phyloP scores from a whole-genome alignment of 2,329 filamentous ascomycete species.

The Ophidiomyces ophidiicola region DNA sequence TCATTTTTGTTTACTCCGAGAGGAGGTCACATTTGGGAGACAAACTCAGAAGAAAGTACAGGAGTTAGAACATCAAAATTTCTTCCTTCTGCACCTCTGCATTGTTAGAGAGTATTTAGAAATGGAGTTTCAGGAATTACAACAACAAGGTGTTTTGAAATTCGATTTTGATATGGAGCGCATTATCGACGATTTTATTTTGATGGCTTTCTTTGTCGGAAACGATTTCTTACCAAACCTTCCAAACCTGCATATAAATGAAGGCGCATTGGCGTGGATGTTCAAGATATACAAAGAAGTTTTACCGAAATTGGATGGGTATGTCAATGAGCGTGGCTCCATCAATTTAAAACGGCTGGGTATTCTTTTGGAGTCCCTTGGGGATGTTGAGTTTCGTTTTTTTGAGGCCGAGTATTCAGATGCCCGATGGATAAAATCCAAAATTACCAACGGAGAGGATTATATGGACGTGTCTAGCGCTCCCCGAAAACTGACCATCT shows the following conservation, averaged over 20 bases:
- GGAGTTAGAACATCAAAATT: conserved; percentile 96
- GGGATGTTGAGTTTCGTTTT: conserved; percentile 78
- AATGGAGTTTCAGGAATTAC: conserved; percentile 87
- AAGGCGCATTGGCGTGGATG: conserved; percentile 92
- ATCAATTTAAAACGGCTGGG: conserved; percentile 76
- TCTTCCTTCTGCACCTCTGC: conserved; percentile 92
- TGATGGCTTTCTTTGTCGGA: conserved; percentile 98
- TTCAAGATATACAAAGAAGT: conserved; percentile 92
- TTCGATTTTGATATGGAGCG: conserved; percentile 88
- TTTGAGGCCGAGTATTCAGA: conserved; percentile 86
- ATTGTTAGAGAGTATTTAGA: conserved; percentile 96
- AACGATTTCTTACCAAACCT: conserved; percentile 98
- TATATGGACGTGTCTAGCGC: conserved; percentile 48
- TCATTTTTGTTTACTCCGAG: conserved; percentile 91
- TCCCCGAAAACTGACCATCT: conserved; percentile 57
- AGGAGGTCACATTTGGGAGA: conserved; percentile 94
- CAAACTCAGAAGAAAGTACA: conserved; percentile 80
- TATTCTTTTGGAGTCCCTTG: conserved; percentile 67
- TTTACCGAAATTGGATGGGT: conserved; percentile 74
- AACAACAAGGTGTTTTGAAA: conserved; percentile 55
- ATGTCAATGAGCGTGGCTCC: conserved; percentile 88
- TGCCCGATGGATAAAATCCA: conserved; percentile 82
- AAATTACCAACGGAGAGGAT: conserved; percentile 58
- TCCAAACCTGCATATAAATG: conserved; percentile 93
- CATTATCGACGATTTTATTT: conserved; percentile 96